Percentiles rank a stretch among this genome's conserved stretches.
Evolutionary conservation across 169 alveolate genomes (phyloP).

Genomic region (Cryptosporidium sp.): DNA sequence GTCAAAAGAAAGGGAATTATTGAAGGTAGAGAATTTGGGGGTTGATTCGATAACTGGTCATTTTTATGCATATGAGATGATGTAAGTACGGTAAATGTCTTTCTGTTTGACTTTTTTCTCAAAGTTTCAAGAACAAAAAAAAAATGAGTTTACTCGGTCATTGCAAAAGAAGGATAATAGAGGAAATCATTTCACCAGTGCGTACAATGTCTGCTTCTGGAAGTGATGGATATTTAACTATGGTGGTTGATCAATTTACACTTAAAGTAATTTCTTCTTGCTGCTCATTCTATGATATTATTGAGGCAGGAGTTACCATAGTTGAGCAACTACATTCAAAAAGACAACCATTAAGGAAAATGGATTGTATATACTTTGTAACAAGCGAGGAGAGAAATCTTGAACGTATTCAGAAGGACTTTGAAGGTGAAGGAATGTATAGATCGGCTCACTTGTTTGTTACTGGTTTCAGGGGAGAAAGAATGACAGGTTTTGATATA

Average conservation of each 20-base stretch:
- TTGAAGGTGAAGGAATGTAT: slow-evolving; percentile 45
- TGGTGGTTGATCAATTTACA: slow-evolving; percentile 83
- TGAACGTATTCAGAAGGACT: slow-evolving; percentile 11
- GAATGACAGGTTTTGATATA: slow-evolving; percentile 8
- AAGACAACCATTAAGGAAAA: slow-evolving; percentile 81
- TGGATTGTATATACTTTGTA: slow-evolving; percentile 81
- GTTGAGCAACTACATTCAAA: slow-evolving; percentile 81
- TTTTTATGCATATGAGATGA: neutral
- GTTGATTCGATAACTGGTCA: neutral
- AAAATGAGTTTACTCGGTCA: slow-evolving; percentile 41
- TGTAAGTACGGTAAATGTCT: neutral
- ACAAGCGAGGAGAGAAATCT: slow-evolving; percentile 60
- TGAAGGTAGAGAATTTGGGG: neutral
- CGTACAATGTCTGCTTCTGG: slow-evolving; percentile 59
- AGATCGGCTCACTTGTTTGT: slow-evolving; percentile 59
- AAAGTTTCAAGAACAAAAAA: neutral
- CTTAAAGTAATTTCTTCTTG: slow-evolving; percentile 84
- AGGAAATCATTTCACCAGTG: slow-evolving; percentile 65
- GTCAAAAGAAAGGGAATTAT: neutral
- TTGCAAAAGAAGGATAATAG: slow-evolving; percentile 48
- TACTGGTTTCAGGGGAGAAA: slow-evolving; percentile 48
- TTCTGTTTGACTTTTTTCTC: neutral
- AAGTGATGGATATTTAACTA: slow-evolving; percentile 53
- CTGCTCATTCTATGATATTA: slow-evolving; percentile 82
- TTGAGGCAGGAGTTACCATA: slow-evolving; percentile 86